These are phyloP conservation scores for Cystobasidium pallidum DNA, from an alignment of 1,284 basidiomycete genomes.

Conservation along the genomic window DNA sequence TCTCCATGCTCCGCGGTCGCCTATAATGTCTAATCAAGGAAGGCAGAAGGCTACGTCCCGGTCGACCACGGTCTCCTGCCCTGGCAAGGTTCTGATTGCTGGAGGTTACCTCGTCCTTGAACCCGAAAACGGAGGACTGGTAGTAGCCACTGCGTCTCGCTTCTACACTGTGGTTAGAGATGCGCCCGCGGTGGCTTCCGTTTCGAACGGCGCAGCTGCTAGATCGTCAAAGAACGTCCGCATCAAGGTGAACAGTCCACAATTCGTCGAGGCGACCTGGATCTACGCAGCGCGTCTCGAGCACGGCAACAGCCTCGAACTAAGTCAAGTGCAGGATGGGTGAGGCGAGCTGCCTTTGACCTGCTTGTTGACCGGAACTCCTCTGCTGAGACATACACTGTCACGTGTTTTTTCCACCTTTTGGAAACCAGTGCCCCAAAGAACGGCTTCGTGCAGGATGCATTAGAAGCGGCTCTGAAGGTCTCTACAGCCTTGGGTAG, in stretches of 20 bases:
- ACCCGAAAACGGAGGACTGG: slow-evolving; percentile 75
- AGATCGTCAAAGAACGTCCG: slow-evolving; percentile 30
- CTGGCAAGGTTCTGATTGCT: slow-evolving; percentile 92
- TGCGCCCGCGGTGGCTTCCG: not conserved
- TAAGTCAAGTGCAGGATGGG: slow-evolving; percentile 42
- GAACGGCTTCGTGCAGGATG: slow-evolving; percentile 92
- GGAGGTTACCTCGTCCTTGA: slow-evolving; percentile 95
- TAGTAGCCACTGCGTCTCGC: slow-evolving; percentile 85
- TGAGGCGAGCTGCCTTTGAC: slow-evolving; percentile 7
- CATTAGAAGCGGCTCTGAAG: slow-evolving; percentile 74
- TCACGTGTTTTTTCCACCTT: slow-evolving; percentile 10
- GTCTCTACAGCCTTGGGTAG: slow-evolving; percentile 62
- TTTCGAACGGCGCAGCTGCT: slow-evolving; percentile 51
- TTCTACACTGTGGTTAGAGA: slow-evolving; percentile 72
- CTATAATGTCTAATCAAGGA: not conserved
- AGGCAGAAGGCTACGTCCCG: slow-evolving; percentile 4
- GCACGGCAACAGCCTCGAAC: slow-evolving; percentile 36
- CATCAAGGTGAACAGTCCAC: slow-evolving; percentile 82
- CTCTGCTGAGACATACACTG: not conserved
- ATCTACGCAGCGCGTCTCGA: slow-evolving; percentile 63
- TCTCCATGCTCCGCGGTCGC: no score
- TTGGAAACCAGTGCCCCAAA: slow-evolving; percentile 37
- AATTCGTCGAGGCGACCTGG: slow-evolving; percentile 83
- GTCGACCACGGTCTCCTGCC: slow-evolving; percentile 73
- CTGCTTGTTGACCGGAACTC: not conserved